Percentiles rank a stretch among this genome's conserved stretches.
These are phyloP conservation scores for Pseudonectria buxi DNA, from an alignment of 2,329 filamentous ascomycete genomes.

Conservation along the genomic window DNA sequence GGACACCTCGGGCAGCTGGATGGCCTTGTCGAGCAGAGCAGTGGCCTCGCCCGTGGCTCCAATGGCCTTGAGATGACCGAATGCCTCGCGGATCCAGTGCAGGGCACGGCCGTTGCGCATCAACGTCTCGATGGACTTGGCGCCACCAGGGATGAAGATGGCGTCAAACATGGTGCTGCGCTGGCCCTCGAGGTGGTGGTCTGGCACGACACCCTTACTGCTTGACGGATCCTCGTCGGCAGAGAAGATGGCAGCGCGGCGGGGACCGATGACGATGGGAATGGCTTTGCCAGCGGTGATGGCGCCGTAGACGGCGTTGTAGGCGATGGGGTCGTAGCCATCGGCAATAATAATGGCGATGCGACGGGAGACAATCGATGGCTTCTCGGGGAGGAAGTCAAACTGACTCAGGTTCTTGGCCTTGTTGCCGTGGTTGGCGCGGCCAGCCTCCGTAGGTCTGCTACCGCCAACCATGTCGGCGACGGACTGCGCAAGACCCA, in stretches of 20 bases:
- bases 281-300: constrained; percentile 57
- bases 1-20: constrained; percentile 36
- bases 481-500: constrained; percentile 61
- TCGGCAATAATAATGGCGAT: constrained; percentile 73
- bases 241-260: constrained; percentile 59
- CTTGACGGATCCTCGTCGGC: constrained; percentile 47
- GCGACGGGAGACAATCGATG: constrained; percentile 64
- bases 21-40: constrained; percentile 47
- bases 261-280: constrained; percentile 65
- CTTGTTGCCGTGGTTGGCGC: constrained; percentile 59
- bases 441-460: constrained; percentile 44
- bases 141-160: constrained; percentile 68
- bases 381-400: constrained; percentile 55
- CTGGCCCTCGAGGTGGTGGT: constrained; percentile 75
- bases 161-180: constrained; percentile 77
- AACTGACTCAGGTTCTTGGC: constrained; percentile 62
- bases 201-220: constrained; percentile 53
- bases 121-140: constrained; percentile 55
- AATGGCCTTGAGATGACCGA: constrained; percentile 74
- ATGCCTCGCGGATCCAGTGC: constrained; percentile 74
- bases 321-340: constrained; percentile 63
- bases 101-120: constrained; percentile 63
- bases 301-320: constrained; percentile 57
- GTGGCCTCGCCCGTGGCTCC: constrained; percentile 69
- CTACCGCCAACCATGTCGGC: constrained; percentile 63